Conservation (phyloP, 352 stramenopile species). For the Pythium plurisporium region DNA sequence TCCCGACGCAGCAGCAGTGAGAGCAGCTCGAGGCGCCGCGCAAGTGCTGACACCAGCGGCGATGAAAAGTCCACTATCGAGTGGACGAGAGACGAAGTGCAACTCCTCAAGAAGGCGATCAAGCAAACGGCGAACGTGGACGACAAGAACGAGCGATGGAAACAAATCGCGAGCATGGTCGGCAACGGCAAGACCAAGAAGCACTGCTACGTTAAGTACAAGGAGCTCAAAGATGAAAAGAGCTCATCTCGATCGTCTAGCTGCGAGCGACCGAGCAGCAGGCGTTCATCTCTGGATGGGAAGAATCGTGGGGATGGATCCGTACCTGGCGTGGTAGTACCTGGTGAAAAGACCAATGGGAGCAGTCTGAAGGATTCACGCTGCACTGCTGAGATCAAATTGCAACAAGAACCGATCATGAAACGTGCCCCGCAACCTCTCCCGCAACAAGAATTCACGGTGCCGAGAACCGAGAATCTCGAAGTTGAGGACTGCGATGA, state of each 20-base stretch:
- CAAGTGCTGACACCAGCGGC: constrained; percentile 9
- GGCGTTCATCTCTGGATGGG: constrained; percentile 20
- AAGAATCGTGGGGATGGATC: no score
- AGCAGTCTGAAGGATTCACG: not conserved
- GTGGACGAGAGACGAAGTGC: constrained; percentile 60
- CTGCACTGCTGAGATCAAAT: not conserved
- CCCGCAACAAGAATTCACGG: not conserved
- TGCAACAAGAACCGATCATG: not conserved
- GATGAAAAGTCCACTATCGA: constrained; percentile 21
- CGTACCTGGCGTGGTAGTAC: no score
- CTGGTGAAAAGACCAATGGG: no score
- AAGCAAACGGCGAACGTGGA: constrained; percentile 55
- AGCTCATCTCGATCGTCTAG: constrained; percentile 14
- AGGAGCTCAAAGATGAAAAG: constrained; percentile 70
- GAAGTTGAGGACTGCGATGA: constrained; percentile 56
- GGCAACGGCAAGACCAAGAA: constrained; percentile 69
- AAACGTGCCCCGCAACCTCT: not conserved
- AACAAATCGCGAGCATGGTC: constrained; percentile 53
- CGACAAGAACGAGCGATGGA: constrained; percentile 76
- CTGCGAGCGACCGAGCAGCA: constrained; percentile 2
- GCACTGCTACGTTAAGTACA: constrained; percentile 84
- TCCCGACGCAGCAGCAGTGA: not conserved
- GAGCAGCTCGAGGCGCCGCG: constrained; percentile 5
- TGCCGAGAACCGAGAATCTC: constrained; percentile 15
- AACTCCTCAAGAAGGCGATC: constrained; percentile 60